Conservation (phyloP, 495 filamentous ascomycete genomes). For the Penicillium chermesinum region DNA sequence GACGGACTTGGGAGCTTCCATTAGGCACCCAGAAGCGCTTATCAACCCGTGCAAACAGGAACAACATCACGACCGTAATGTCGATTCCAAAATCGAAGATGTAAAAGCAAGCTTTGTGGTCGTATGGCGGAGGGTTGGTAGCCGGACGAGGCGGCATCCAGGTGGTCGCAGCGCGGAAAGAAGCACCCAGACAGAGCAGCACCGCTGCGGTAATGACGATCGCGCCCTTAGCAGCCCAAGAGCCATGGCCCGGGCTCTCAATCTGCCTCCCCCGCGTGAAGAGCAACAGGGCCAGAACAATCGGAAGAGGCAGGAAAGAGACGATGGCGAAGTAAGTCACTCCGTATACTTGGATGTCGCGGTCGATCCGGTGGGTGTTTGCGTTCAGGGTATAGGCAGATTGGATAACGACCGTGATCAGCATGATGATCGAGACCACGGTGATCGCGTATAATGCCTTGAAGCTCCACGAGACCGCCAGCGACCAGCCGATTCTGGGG, state of each 20-base stretch:
- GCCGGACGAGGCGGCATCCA: conserved; percentile 50
- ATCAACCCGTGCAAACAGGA: conserved; percentile 63
- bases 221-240: conserved; percentile 57
- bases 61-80: conserved; percentile 59
- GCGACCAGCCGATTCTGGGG: conserved; percentile 65
- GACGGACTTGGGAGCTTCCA: conserved; percentile 12
- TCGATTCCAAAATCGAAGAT: conserved; percentile 73
- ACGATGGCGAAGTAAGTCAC: conserved; percentile 63
- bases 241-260: conserved; percentile 69
- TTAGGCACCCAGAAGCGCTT: conserved; percentile 60
- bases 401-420: conserved; percentile 64
- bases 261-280: conserved; percentile 42
- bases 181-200: conserved; percentile 64
- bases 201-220: conserved; percentile 52
- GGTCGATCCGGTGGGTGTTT: conserved; percentile 46
- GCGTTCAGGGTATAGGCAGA: conserved; percentile 58
- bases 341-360: conserved; percentile 62
- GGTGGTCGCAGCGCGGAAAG: conserved; percentile 56
- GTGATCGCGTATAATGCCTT: conserved; percentile 57
- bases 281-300: conserved; percentile 50
- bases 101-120: conserved; percentile 69
- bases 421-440: conserved; percentile 55
- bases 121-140: conserved; percentile 59
- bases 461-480: conserved; percentile 43
- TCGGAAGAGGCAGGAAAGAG: conserved; percentile 67